Base-by-base conservation (phyloP, 2,329 filamentous ascomycete genomes). In the Aspergillus sp. region DNA sequence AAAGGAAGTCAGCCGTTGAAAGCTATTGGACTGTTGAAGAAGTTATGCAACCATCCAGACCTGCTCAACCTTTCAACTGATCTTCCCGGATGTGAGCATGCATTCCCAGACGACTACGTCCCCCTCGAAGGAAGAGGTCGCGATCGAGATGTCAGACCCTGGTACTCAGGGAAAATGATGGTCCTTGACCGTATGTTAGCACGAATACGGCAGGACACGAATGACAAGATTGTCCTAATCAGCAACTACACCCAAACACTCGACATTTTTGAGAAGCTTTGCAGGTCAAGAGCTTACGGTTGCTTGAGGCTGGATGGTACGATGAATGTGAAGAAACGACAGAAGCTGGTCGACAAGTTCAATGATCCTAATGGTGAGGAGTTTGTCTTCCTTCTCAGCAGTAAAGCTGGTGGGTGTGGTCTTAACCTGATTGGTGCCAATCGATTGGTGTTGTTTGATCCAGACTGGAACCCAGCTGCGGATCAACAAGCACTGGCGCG, bases 161-260 rank as follows among this genome's bases (percentile, higher is more conserved):
- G 91, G 91, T 97, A 97, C 75, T 97, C 93, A 2, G 96, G 95
- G 53, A 99, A 99, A 78, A 97, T 99, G 93, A 89, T 92, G 71
- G 95, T 99, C 3, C 86, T 99, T n/a, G 95, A 97, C 73, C 89
- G 93, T 60, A 99, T 99, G 96, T 87, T 99, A 54, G 92, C 93
- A 38, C 90, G 94, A 30, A 99, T 99, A 69, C 91, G 92, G 17
- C 89, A 93, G 70, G 94, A 98, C 71, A 98, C 95, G 0, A 97
- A 97, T 71, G 95, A 99, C 84, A 99, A 99, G 79, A 99, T 99
- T 71, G 95, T 99, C 13, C 86, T 99, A 60, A 99, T 99, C 77
- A 97, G 92, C 77, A 99, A 99, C 74, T 99, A 98, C 79, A 99
- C 95, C 0, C 91, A 95, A 70, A 99, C 95, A 0, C 85, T 99